Conservation (phyloP, 148 eudicot species). For the Rhododendron ferrugineum region DNA sequence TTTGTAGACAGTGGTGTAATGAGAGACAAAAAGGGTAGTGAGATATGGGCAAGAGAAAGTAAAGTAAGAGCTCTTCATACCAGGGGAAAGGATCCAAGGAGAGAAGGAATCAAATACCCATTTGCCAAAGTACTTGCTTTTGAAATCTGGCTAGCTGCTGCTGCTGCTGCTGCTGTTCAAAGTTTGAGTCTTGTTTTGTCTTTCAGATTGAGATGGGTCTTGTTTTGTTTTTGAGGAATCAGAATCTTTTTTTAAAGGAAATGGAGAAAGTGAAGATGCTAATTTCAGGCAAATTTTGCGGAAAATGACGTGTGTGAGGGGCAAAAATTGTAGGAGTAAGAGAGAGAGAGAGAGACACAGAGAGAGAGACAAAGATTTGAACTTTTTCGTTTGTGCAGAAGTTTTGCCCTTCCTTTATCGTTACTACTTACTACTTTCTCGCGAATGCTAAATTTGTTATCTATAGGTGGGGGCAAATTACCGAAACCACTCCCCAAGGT, state of each 20-base stretch:
- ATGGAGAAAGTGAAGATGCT: neutral
- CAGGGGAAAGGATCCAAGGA: neutral
- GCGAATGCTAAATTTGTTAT: neutral
- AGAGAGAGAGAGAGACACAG: neutral
- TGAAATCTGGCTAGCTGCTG: neutral
- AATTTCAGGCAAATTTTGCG: neutral
- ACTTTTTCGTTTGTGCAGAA: neutral
- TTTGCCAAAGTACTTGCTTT: neutral
- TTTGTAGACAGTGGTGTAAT: neutral
- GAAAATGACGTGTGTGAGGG: neutral
- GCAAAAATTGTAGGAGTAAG: neutral
- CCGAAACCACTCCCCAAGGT: too few relatives aligned
- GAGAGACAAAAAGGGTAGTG: neutral
- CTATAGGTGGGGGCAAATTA: neutral
- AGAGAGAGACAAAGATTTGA: neutral
- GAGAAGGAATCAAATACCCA: neutral
- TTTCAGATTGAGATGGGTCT: neutral
- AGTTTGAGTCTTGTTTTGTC: neutral
- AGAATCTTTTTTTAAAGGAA: neutral
- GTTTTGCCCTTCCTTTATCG: neutral
- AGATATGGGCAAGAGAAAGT: neutral
- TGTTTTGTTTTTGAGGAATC: neutral
- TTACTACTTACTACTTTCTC: neutral
- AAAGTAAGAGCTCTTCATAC: neutral
- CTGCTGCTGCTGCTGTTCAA: neutral